These are phyloP conservation scores for Ophiorrhiza pumila DNA, from an alignment of 257 asterid genomes.

Conservation along the genomic window DNA sequence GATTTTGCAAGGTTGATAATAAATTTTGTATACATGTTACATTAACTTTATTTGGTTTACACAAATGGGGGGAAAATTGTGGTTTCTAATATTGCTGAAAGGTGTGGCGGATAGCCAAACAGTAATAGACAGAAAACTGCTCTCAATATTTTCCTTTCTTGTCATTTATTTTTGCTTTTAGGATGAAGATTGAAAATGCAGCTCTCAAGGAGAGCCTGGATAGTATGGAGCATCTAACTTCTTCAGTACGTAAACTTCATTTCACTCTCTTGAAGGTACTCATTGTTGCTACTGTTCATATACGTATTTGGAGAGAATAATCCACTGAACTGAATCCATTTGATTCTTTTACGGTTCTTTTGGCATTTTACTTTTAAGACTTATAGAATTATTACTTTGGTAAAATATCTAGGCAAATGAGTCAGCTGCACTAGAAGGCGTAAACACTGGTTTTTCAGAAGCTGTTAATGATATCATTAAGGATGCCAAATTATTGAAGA, in stretches of 20 bases:
- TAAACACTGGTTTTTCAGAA: constrained; percentile 20
- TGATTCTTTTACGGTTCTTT: background rate
- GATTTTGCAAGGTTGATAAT: constrained; percentile 69
- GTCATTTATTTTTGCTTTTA: constrained; percentile 28
- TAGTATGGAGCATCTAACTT: constrained; percentile 85
- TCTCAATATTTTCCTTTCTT: background rate
- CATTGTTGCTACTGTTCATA: constrained; percentile 3
- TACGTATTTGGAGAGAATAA: background rate
- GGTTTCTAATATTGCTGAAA: background rate
- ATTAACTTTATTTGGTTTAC: background rate
- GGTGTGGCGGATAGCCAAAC: background rate
- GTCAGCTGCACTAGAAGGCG: constrained; percentile 26
- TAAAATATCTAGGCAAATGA: constrained; percentile 43
- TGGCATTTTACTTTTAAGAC: background rate
- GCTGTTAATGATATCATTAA: constrained; percentile 44
- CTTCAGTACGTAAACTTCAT: constrained; percentile 73
- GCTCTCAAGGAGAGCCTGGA: constrained; percentile 92
- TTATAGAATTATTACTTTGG: background rate
- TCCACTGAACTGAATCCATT: constrained; percentile 1
- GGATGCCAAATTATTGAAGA: constrained; percentile 72
- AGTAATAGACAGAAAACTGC: background rate
- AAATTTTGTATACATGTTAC: background rate
- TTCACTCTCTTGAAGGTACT: constrained; percentile 68
- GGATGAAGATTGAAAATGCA: constrained; percentile 92
- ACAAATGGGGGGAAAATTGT: background rate